Base-by-base conservation (phyloP, 2,329 filamentous ascomycete species). In the Fusarium austroafricanum region DNA sequence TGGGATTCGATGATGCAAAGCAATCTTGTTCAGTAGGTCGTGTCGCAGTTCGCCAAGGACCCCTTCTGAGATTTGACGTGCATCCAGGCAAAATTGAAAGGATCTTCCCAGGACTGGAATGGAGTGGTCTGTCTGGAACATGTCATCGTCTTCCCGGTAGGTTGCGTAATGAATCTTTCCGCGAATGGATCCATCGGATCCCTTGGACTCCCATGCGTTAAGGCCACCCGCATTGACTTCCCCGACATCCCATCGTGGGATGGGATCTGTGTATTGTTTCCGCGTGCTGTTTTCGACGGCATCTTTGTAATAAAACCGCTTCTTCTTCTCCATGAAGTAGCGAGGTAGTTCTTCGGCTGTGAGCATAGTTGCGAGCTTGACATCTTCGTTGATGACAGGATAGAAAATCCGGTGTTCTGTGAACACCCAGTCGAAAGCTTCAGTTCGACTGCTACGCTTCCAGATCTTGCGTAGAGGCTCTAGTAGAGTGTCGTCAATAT, bases 31-130 rank as follows among this genome's bases (percentile, higher is more conserved):
- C 1, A 65, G 33, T 1, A 50, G 20, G 5, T 5, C 3, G 11
- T 17, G 20, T 11, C 45, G 38, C 15, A 46, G 31, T 2, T 12
- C 10, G 10, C 44, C 18, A 2, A 51, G 2, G 2, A 28, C 43
- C 5, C 18, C 33, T n/a, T 68, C 46, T 2, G 8, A 14, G 1
- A 61, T 49, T 8, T 51, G 43, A 18, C 52, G 39, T 3, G 60
- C 51, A 10, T 68, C 65, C 2, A 68, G 7, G 14, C 44, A 51
- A 12, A 68, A 68, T 11, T 65, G 55, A 3, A 33, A n/a, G 3
- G 65, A 68, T 7, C 65, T 52, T 12, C 28, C 43, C 12, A 68
- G 45, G 12, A 68, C 7, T 1, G 10, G 10, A 3, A 62, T 26
- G 1, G 6, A 11, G 4, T 43, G 28, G 2, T 7, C 28, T 6